Evolutionary conservation across 2,329 filamentous ascomycete species (phyloP).

Genomic region (Geosmithia morbida): DNA sequence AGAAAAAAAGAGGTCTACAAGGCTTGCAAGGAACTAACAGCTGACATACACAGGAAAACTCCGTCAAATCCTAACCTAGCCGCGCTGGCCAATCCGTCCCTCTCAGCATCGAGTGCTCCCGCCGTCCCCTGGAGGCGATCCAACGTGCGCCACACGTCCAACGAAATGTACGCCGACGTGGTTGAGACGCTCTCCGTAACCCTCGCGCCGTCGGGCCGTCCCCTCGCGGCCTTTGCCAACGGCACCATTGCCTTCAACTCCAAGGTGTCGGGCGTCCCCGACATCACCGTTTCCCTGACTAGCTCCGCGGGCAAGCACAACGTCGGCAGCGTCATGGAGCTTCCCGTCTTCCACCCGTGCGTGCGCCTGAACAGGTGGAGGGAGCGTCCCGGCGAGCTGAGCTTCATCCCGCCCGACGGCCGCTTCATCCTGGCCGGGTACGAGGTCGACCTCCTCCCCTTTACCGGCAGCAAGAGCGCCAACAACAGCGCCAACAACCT

Average conservation of each 20-base stretch:
- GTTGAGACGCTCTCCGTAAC: conserved; percentile 82
- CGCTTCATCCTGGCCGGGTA: conserved; percentile 89
- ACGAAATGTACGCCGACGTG: conserved; percentile 93
- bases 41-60: conserved; percentile 16
- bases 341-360: conserved; percentile 93
- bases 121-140: conserved; percentile 76
- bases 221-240: conserved; percentile 74
- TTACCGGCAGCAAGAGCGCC: conserved; percentile 41
- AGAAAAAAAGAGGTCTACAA: background rate
- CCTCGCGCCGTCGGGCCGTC: conserved; percentile 76
- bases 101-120: conserved; percentile 30
- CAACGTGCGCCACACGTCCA: conserved; percentile 90
- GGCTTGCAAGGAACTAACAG: background rate
- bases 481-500: conserved; percentile 41
- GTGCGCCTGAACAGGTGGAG: conserved; percentile 84
- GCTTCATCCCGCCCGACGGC: conserved; percentile 89
- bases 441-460: conserved; percentile 78
- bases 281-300: conserved; percentile 68
- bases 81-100: conserved; percentile 21
- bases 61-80: conserved; percentile 21
- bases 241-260: conserved; percentile 90
- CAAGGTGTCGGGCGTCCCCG: conserved; percentile 88
- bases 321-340: conserved; percentile 59
- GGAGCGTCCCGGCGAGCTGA: conserved; percentile 79
- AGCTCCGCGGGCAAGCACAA: conserved; percentile 71